A percentile compares a stretch with the other conserved stretches of the same genome.
phyloP scores from a whole-genome alignment of 2,329 filamentous ascomycete species.

The Pestalotiopsis sp. region DNA sequence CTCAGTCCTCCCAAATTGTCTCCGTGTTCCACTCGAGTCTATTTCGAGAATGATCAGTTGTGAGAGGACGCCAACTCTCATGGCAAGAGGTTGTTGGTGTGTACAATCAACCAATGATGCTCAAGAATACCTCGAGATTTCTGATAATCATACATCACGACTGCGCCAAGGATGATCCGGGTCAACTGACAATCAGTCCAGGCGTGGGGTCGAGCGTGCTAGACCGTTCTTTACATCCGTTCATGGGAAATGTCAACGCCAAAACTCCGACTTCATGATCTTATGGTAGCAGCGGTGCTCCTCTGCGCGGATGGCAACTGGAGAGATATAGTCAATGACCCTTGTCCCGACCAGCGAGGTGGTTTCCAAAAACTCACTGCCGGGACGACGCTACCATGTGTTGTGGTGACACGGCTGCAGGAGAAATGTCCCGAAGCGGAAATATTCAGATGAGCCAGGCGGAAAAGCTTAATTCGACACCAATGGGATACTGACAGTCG shows the following conservation, averaged over 20 bases:
- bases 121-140: background rate
- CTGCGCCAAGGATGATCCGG: background rate
- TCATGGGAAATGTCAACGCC: background rate
- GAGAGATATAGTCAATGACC: background rate
- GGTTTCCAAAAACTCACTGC: conserved; percentile 4
- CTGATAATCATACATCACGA: background rate
- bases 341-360: background rate
- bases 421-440: background rate
- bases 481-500: background rate
- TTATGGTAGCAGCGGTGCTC: background rate
- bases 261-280: background rate
- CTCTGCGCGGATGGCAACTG: background rate
- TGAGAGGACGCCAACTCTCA: background rate
- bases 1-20: background rate
- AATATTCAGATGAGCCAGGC: background rate
- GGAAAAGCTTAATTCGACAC: conserved; percentile 3
- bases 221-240: background rate
- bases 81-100: background rate
- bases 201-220: background rate
- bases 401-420: background rate
- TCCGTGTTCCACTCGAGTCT: background rate
- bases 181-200: background rate
- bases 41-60: background rate
- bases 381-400: background rate
- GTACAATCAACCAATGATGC: background rate